Base-by-base conservation (phyloP, 768 basidiomycete species). In the Suillus placidus region DNA sequence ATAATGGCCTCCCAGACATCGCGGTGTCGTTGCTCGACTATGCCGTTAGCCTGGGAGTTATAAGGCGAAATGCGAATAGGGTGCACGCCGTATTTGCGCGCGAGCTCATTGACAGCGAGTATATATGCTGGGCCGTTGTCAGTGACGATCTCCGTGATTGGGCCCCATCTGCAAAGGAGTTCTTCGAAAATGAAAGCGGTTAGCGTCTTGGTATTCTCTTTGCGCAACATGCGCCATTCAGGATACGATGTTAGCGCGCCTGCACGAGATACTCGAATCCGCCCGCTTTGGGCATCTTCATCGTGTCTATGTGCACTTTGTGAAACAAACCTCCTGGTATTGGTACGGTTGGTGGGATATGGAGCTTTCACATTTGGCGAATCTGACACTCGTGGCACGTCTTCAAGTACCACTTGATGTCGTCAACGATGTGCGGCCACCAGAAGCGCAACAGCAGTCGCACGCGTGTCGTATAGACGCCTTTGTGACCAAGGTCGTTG, bases 221-320 rank as follows among this genome's bases (percentile, higher is more conserved):
- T 71, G n/a, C 73, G 63, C 3, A 74, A 64, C 77, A 80, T 79
- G 61, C 14, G 67, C 60, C 60, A 81, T 77, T 9, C 79, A n/a
- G 10, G 69, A 6, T 64, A 68, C 0, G 60, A 30, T 0, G 63
- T 55, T 0, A 70, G 32, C 30, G 9, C 1, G 40, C 64, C 2
- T 68, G 30, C 69, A 67, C 69, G 9, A 80, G 72, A 14, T 68
- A 78, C 0, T 23, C 5, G 20, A 62, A 69, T 0, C 68, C 26
- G 1, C 38, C 12, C 1, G 56, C 45, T 20, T 45, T 52, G 0
- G 57, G 61, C 68, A 69, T 69, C 0, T 62, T 14, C 56, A 69
- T 67, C 0, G 45, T 65, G 6, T 49, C 47, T 2, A 49, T 12
- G 4, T 49, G 47, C 5, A 4, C 47, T 13, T 49, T 49, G 4